Evolutionary conservation across 2,329 filamentous ascomycete species (phyloP).

Genomic region (Pestalotiopsis sp.): DNA sequence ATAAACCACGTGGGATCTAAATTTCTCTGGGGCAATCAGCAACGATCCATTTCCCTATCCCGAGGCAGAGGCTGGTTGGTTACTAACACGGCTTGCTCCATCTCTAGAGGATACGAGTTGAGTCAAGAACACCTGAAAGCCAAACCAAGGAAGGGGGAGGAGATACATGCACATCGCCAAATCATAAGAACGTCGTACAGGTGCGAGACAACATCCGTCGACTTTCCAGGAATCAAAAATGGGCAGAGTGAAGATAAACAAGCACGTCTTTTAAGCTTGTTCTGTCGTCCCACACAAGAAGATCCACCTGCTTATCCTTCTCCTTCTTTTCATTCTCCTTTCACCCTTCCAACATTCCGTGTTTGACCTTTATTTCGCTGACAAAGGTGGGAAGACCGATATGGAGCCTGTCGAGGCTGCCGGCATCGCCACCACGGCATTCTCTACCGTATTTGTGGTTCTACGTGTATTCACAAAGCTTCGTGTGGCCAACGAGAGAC

Average conservation of each 20-base stretch:
- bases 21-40: background rate
- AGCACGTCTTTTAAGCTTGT: background rate
- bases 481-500: background rate
- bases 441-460: slow-evolving; percentile 3
- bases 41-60: background rate
- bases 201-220: background rate
- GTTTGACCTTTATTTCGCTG: background rate
- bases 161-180: background rate
- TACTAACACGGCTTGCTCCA: background rate
- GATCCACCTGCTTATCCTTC: background rate
- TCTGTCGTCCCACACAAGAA: background rate
- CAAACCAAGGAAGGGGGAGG: background rate
- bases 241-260: background rate
- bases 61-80: background rate
- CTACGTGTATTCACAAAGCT: slow-evolving; percentile 7
- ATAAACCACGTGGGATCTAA: background rate
- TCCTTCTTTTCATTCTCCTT: no score
- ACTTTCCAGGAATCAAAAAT: background rate
- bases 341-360: no score
- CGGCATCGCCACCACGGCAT: slow-evolving; percentile 6
- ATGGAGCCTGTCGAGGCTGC: slow-evolving; percentile 6
- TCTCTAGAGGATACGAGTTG: background rate
- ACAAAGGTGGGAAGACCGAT: no score
- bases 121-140: background rate
- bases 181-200: background rate